phyloP scores from a whole-genome alignment of 345 rosid species.

The Schrenkiella parvula region DNA sequence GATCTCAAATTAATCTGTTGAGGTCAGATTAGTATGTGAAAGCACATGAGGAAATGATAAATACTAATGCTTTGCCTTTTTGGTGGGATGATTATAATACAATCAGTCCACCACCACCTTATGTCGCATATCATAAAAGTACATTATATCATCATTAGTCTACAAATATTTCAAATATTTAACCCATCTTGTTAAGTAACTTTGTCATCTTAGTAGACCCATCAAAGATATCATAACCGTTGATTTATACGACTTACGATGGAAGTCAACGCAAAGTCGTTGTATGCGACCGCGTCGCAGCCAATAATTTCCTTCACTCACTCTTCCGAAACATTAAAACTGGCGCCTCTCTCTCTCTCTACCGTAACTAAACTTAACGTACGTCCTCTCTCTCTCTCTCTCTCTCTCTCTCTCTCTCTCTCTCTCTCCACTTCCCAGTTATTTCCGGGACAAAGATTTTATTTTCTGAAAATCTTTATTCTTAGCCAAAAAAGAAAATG shows the following conservation, averaged over 20 bases:
- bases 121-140: no score
- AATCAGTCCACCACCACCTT: no score
- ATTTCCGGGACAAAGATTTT: not conserved
- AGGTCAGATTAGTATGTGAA: no score
- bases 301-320: not conserved
- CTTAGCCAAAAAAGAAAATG: not conserved
- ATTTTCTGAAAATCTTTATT: constrained; percentile 1
- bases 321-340: constrained; percentile 19
- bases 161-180: no score
- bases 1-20: no score
- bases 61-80: no score
- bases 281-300: not conserved
- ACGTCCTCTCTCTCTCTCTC: not conserved
- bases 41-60: no score
- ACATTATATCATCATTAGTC: no score
- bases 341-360: constrained; percentile 30
- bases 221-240: constrained; percentile 12
- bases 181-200: no score
- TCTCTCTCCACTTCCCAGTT: constrained; percentile 6
- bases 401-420: constrained; percentile 18
- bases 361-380: no score
- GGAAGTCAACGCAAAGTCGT: constrained; percentile 27
- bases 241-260: not conserved
- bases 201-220: no score
- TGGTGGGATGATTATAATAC: no score